Evolutionary conservation across 768 basidiomycete genomes (phyloP).

Genomic region (Amanita inopinata): DNA sequence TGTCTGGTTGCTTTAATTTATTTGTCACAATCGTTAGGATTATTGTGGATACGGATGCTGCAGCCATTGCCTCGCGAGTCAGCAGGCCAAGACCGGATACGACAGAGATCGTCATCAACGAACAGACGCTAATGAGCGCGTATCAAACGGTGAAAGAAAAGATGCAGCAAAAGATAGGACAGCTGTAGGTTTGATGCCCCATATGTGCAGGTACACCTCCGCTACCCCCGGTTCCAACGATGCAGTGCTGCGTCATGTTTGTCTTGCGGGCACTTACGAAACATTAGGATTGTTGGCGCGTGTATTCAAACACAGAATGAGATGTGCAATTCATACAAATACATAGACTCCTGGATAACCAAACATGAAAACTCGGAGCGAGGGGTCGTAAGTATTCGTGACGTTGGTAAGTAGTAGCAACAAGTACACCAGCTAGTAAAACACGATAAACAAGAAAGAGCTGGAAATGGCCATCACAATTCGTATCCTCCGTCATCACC

Average conservation of each 20-base stretch:
- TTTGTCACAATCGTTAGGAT: constrained; percentile 41
- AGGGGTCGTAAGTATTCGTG: too few species aligned
- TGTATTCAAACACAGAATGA: too few species aligned
- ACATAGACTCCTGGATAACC: too few species aligned
- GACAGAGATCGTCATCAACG: constrained; percentile 96
- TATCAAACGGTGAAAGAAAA: constrained; percentile 85
- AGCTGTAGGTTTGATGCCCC: constrained; percentile 36
- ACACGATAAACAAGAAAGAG: too few species aligned
- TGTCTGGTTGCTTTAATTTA: not conserved
- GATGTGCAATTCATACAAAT: too few species aligned
- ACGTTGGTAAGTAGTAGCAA: too few species aligned
- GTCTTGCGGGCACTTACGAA: constrained; percentile 1
- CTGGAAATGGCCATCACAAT: too few species aligned
- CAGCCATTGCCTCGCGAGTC: constrained; percentile 92
- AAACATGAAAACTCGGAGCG: too few species aligned
- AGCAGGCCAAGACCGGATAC: constrained; percentile 89
- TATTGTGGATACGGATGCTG: constrained; percentile 92
- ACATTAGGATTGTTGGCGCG: too few species aligned
- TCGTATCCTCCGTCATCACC: too few species aligned
- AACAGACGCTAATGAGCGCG: constrained; percentile 90
- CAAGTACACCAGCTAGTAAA: too few species aligned
- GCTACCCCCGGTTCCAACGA: not conserved
- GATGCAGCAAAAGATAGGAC: constrained; percentile 75
- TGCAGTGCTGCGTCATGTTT: not conserved
- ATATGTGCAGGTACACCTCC: not conserved